Base-by-base conservation (phyloP, 306 rosid genomes). In the Gynostemma pentaphyllum region DNA sequence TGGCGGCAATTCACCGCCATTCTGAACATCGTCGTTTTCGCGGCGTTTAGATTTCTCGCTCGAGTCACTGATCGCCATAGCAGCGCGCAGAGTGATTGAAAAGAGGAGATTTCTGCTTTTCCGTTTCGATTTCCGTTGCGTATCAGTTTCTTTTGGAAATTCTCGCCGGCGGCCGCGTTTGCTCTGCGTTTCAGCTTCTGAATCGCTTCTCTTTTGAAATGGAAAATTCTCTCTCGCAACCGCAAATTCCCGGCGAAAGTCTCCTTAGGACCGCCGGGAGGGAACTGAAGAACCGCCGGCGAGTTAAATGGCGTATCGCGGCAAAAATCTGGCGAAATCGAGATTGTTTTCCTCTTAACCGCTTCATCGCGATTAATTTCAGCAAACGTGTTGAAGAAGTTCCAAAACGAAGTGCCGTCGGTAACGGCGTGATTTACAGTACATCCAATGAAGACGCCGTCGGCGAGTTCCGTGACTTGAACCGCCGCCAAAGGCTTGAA, bases 1-100 rank as follows among this genome's bases (percentile, higher is more conserved):
- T 81, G 97, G 21, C 97, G 94, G 71, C 94, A 90, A 62, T 90
- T 90, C 72, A 90, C 97, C 0, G 97, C 97, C 97, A 90, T 90
- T 0, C 97, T 80, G 46, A 90, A 87, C 75, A 94, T 90, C 78
- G 94, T 82, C 73, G 76, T 73, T 75, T 83, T 86, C 0, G 75
- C 1, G 0, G 22, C 27, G 3, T 75, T 79, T 7, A 90, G 28
- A 3, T 76, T 80, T 65, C 97, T 75, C 4, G 79, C 95, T 36
- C 88, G 95, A 27, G 95, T 90, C 72, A 90, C 94, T 2, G 94
- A 78, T 0, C 97, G 81, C 97, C 97, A 90, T 2, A 90, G 70
- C 76, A 87, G 97, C 9, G 95, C 97, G 27, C 82, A 66, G 7
- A 90, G 79, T 0, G 97, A 90, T 59, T 90, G 97, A 52, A 90